phyloP scores from a whole-genome alignment of 305 asterid genomes.

The Euphrasia arctica region DNA sequence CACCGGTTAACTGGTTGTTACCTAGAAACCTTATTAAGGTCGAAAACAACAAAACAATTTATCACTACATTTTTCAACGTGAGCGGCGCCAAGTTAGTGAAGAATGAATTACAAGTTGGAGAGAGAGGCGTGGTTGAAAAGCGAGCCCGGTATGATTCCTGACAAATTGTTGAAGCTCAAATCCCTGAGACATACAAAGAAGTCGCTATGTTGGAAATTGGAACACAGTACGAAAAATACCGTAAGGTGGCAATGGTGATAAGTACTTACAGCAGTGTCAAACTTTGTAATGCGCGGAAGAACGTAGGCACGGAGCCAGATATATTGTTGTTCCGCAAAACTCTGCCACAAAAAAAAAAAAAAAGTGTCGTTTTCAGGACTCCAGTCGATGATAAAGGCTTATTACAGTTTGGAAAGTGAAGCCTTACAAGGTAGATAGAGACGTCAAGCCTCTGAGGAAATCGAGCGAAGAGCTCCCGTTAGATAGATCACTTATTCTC shows the following conservation, averaged over 20 bases:
- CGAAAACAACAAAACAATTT: neutral
- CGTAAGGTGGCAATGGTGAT: neutral
- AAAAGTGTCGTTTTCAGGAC: neutral
- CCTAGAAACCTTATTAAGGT: slow-evolving; percentile 63
- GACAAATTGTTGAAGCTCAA: slow-evolving; percentile 81
- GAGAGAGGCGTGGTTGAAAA: slow-evolving; percentile 50
- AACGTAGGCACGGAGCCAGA: slow-evolving; percentile 66
- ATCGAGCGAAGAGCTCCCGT: slow-evolving; percentile 70
- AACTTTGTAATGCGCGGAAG: slow-evolving; percentile 40
- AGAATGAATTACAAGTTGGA: slow-evolving; percentile 45
- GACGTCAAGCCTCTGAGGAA: slow-evolving; percentile 52
- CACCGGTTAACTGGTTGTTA: slow-evolving; percentile 51
- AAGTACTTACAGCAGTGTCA: slow-evolving; percentile 59
- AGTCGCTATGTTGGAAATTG: too few relatives aligned
- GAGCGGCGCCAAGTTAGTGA: slow-evolving; percentile 27
- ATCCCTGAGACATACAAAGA: slow-evolving; percentile 49
- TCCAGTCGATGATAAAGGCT: neutral
- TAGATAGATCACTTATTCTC: slow-evolving; percentile 78
- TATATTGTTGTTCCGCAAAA: slow-evolving; percentile 73
- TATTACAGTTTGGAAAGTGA: too few relatives aligned
- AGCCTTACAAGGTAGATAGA: slow-evolving; percentile 69
- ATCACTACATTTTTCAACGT: neutral
- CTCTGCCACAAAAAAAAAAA: slow-evolving; percentile 46
- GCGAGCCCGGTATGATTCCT: slow-evolving; percentile 47
- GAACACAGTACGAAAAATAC: too few relatives aligned